Conservation (phyloP, 2,329 filamentous ascomycete genomes). For the Botrytis squamosa region DNA sequence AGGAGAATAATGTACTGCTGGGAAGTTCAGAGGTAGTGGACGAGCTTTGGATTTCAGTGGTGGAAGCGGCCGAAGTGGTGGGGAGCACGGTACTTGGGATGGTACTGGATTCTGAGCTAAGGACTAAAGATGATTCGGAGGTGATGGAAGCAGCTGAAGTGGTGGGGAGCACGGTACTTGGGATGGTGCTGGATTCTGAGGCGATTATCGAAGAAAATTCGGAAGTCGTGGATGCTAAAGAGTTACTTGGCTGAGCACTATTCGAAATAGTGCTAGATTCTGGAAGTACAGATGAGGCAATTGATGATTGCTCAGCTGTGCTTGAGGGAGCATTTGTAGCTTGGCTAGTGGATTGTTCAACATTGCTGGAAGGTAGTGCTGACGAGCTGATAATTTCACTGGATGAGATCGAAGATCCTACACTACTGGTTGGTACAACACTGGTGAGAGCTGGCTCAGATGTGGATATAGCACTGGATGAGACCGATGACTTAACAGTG, state of each 20-base stretch:
- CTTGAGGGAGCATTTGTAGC: not conserved
- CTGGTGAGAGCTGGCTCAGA: not conserved
- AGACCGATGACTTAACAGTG: not conserved
- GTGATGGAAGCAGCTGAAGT: not conserved
- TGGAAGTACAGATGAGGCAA: not conserved
- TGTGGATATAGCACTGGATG: not conserved
- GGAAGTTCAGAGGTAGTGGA: not conserved
- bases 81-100: not conserved
- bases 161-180: not conserved
- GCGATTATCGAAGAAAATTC: not conserved
- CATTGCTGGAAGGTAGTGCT: not conserved
- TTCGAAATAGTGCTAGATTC: not conserved
- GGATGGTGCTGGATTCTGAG: not conserved
- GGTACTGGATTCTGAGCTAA: not conserved
- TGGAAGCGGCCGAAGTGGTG: not conserved
- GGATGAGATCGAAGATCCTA: not conserved
- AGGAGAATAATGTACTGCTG: constrained; percentile 3
- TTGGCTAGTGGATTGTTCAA: not conserved
- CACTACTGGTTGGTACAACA: not conserved
- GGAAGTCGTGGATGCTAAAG: not conserved
- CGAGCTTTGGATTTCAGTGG: not conserved
- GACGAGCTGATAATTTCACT: not conserved
- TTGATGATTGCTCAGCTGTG: not conserved
- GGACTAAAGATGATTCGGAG: not conserved
- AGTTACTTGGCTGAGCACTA: not conserved